Evolutionary conservation across 768 basidiomycete genomes (phyloP).

Genomic region (Gymnopilus junonius): DNA sequence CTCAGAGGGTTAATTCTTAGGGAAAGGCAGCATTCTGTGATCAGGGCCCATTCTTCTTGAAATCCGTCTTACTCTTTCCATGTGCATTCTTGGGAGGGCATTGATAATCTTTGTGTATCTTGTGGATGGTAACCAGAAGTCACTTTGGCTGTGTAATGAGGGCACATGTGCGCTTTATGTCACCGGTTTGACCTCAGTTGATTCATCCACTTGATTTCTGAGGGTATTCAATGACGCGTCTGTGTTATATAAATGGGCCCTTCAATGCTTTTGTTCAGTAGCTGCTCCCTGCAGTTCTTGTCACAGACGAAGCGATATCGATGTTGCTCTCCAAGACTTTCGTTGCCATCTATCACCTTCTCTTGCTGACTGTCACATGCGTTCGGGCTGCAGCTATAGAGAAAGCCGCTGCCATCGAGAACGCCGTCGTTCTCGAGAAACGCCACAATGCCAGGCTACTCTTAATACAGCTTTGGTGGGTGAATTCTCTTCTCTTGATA

Average conservation of each 20-base stretch:
- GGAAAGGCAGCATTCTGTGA: background rate
- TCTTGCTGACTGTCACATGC: background rate
- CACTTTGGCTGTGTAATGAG: background rate
- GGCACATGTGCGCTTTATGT: background rate
- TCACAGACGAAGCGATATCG: background rate
- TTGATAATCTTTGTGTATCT: background rate
- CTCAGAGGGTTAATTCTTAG: background rate
- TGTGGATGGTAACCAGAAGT: background rate
- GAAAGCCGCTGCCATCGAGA: background rate
- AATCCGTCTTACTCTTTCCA: background rate
- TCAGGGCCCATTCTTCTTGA: background rate
- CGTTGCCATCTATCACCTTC: background rate
- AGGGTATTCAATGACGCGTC: background rate
- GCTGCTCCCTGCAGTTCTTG: background rate
- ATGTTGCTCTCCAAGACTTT: conserved; percentile 2
- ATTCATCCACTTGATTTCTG: background rate
- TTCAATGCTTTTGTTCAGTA: background rate
- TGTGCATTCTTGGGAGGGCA: background rate
- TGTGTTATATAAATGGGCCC: background rate
- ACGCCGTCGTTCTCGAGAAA: background rate
- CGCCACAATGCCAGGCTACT: conserved; percentile 16
- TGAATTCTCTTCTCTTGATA: background rate
- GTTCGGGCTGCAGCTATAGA: background rate
- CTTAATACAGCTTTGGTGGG: conserved; percentile 25
- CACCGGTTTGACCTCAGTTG: background rate